phyloP scores from a whole-genome alignment of 345 rosid species.

The Microthlaspi erraticum region DNA sequence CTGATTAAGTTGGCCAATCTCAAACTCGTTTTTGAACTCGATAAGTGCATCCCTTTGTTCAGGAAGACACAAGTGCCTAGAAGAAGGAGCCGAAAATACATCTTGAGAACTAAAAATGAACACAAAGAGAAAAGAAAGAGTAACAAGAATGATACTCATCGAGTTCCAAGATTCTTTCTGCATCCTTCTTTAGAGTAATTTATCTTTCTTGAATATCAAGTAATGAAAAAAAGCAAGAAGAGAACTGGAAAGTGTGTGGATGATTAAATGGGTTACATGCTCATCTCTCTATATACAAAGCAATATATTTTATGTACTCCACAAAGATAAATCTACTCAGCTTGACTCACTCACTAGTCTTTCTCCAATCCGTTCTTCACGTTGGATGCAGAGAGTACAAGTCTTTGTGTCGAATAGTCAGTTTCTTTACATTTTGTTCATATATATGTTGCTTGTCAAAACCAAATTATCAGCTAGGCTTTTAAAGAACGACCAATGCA shows the following conservation, averaged over 20 bases:
- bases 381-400: neutral
- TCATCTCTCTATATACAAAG: constrained; percentile 4
- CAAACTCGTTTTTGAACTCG: neutral
- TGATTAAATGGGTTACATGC: neutral
- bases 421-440: neutral
- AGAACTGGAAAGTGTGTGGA: too few species aligned
- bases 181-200: too few species aligned
- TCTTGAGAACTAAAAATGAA: neutral
- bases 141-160: neutral
- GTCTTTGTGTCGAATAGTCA: too few species aligned
- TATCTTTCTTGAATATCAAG: too few species aligned
- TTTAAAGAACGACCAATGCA: too few species aligned
- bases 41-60: constrained; percentile 12
- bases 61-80: neutral
- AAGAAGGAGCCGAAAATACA: neutral
- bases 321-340: neutral
- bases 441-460: neutral
- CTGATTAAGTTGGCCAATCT: neutral
- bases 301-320: neutral
- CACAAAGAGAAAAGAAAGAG: neutral
- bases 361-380: neutral
- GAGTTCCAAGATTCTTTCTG: too few species aligned
- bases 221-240: too few species aligned
- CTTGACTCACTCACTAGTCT: constrained; percentile 1
- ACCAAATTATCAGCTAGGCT: neutral